Evolutionary conservation across 2,329 filamentous ascomycete species (phyloP), one percentile per base, ranked within the genome.

Genomic region (Penicillium thymicola): DNA sequence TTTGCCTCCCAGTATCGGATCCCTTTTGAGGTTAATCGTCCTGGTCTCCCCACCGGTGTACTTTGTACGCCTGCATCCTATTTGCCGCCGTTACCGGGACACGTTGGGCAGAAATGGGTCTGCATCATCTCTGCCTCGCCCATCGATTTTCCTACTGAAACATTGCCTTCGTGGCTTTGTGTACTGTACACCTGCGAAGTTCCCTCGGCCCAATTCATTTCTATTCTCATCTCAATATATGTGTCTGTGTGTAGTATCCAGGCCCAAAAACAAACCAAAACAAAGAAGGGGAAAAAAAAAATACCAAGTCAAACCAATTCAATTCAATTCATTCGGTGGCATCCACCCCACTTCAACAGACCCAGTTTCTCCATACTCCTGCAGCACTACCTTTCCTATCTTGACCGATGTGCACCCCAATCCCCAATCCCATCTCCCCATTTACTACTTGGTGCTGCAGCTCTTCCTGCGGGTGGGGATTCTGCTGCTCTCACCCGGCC

Each of bases 101-200:
- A 57, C 55, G 61, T 65, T 65, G 63, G 62, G 70, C 69, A 72
- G 63, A 64, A 68, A 72, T 67, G 49, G 43, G 54, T 52, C 62
- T 60, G 60, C 60, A 65, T 62, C 59, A 50, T 58, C 55, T 61
- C 54, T 57, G 43, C 49, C 30, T 55, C 27, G 47, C 57, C 30
- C 32, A 34, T 48, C 23, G 45, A 36, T 25, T 46, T 54, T 4
- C 41, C 21, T 37, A 50, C 36, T 55, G 51, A 58, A 47, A 58
- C 55, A 58, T 34, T 37, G 51, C 28, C 44, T 54, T 42, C 30
- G 47, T 55, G 41, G 49, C 48, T 41, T 46, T 32, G 48, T 46
- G 42, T 55, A 13, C 21, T 21, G 11, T 49, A 40, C 38, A 32
- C 4, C 21, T 25, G 13, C 34, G 23, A 40, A 34, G 21, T 37